A percentile compares a stretch with the other conserved stretches of the same genome.
Conservation (phyloP, 2,329 filamentous ascomycete genomes). For the Biscogniauxia marginata region DNA sequence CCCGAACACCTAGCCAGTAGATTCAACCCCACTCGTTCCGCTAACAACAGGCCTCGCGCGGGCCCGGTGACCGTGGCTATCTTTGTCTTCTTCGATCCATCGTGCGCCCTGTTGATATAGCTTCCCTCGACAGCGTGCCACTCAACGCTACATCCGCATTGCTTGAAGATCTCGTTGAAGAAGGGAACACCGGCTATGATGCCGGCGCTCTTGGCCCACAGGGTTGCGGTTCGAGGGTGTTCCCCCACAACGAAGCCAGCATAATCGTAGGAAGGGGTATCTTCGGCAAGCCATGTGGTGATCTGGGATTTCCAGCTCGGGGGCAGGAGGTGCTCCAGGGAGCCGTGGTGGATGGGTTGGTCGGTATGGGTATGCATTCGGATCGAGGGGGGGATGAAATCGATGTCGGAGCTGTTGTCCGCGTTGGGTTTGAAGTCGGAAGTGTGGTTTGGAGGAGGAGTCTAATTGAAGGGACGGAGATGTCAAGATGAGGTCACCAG, state of each 20-base stretch:
- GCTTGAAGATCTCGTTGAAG: constrained; percentile 88
- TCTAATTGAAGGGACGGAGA: background rate
- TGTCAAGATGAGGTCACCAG: background rate
- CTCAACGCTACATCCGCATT: constrained; percentile 86
- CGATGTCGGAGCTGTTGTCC: background rate
- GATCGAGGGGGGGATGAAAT: constrained; percentile 6
- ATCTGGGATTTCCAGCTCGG: constrained; percentile 80
- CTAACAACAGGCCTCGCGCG: constrained; percentile 76
- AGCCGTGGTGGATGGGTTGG: constrained; percentile 40
- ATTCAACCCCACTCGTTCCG: constrained; percentile 90
- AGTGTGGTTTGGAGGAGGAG: background rate
- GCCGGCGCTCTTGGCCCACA: constrained; percentile 70
- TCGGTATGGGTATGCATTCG: constrained; percentile 24
- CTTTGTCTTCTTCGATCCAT: constrained; percentile 50
- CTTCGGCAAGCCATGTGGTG: constrained; percentile 86
- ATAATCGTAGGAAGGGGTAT: constrained; percentile 95
- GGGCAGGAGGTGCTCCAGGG: constrained; percentile 71
- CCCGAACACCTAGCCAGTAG: constrained; percentile 87
- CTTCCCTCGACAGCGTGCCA: constrained; percentile 82
- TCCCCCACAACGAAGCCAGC: constrained; percentile 94
- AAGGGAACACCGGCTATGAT: constrained; percentile 91
- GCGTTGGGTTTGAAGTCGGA: background rate
- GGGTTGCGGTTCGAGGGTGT: constrained; percentile 58
- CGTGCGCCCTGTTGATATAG: constrained; percentile 59
- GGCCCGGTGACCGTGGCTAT: constrained; percentile 85